phyloP scores from a whole-genome alignment of 495 filamentous ascomycete genomes.

The Trichoderma gamsii region DNA sequence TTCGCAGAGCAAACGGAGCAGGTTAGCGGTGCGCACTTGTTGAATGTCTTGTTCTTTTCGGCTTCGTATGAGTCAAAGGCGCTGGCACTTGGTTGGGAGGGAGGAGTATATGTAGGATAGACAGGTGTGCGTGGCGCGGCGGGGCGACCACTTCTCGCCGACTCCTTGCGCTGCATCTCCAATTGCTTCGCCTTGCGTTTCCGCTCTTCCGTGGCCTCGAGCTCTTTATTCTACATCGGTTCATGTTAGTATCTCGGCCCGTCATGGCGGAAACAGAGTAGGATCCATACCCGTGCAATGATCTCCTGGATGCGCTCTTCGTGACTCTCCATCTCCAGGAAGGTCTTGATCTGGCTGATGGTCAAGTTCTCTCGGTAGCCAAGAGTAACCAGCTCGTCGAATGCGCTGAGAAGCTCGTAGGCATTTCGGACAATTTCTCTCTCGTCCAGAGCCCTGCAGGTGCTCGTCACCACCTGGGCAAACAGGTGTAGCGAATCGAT shows the following conservation, averaged over 20 bases:
- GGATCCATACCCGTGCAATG: constrained; percentile 68
- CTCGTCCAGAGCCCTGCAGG: constrained; percentile 94
- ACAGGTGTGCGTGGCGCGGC: constrained; percentile 62
- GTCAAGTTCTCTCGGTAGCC: constrained; percentile 95
- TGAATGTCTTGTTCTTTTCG: constrained; percentile 86
- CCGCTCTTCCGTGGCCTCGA: constrained; percentile 94
- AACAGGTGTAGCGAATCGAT: constrained; percentile 97
- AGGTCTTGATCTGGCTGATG: constrained; percentile 93
- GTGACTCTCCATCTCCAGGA: constrained; percentile 97
- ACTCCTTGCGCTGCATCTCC: constrained; percentile 95
- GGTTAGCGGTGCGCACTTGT: constrained; percentile 50
- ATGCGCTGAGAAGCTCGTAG: constrained; percentile 90
- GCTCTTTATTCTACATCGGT: constrained; percentile 77
- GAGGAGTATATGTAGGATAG: constrained; percentile 86
- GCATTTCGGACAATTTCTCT: constrained; percentile 90
- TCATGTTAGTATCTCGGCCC: constrained; percentile 27
- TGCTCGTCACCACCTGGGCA: constrained; percentile 90
- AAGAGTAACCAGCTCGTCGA: constrained; percentile 90
- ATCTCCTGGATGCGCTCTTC: constrained; percentile 98
- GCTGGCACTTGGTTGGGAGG: constrained; percentile 60
- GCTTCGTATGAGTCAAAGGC: constrained; percentile 92
- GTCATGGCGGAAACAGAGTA: background rate
- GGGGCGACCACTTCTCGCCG: constrained; percentile 48
- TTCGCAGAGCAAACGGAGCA: background rate
- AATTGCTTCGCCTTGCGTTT: constrained; percentile 97